Evolutionary conservation across 805 yeast species (phyloP).

Genomic region (Lipomyces starkeyi): DNA sequence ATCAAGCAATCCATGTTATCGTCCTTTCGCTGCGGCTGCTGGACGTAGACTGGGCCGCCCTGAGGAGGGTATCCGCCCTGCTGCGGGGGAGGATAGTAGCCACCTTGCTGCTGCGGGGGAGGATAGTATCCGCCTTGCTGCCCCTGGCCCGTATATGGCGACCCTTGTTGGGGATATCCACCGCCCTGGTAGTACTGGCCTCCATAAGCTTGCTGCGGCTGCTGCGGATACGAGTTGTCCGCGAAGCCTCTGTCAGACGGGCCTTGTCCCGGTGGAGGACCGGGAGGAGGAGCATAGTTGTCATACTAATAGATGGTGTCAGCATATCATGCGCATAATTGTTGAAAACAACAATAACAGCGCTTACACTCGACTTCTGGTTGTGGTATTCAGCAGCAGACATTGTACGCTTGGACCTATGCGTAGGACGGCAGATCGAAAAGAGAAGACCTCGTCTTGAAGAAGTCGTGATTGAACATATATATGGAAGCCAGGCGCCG

Average conservation of each 20-base stretch:
- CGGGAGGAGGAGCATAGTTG: slow-evolving; percentile 32
- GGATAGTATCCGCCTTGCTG: slow-evolving; percentile 30
- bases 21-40: slow-evolving; percentile 30
- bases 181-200: slow-evolving; percentile 26
- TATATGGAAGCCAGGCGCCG: neutral
- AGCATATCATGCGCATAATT: neutral
- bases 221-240: slow-evolving; percentile 27
- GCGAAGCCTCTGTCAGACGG: slow-evolving; percentile 24
- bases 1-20: slow-evolving; percentile 29
- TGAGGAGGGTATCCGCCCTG: slow-evolving; percentile 32
- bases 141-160: neutral
- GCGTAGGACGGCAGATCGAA: neutral
- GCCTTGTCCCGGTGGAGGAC: slow-evolving; percentile 21
- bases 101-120: slow-evolving; percentile 20
- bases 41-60: slow-evolving; percentile 26
- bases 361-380: slow-evolving; percentile 11
- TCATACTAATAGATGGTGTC: slow-evolving; percentile 14
- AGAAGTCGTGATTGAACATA: neutral
- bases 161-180: slow-evolving; percentile 30
- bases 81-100: slow-evolving; percentile 19
- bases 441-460: neutral
- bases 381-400: slow-evolving; percentile 36
- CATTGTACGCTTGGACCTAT: slow-evolving; percentile 12
- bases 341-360: neutral
- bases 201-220: slow-evolving; percentile 26